Evolutionary conservation across 2,329 filamentous ascomycete genomes (phyloP), one percentile per base, ranked within the genome.

Genomic region (Tolypocladium ovalisporum): DNA sequence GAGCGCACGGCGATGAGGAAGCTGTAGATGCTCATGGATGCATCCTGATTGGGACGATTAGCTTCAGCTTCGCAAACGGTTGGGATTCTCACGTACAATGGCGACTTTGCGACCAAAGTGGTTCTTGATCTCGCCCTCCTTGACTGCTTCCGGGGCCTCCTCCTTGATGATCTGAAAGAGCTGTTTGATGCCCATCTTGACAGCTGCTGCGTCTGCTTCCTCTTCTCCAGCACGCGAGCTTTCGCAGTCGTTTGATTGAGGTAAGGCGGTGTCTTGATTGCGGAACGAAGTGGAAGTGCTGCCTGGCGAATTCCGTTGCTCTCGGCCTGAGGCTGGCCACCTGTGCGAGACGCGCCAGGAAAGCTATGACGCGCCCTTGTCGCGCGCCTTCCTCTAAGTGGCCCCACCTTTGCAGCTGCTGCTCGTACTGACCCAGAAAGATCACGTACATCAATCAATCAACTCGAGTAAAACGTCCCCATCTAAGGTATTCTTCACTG

Each of bases 101-200:
- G 93, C 93, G 60, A 99, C 93, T 76, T 99, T 99, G 71, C 94
- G 89, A 62, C 94, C 94, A 71, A 99, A 99, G 64, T 99, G 94
- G 66, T 93, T 93, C 77, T 99, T 99, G 80, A 99, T 99, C 70
- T 99, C 94, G 60, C 94, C 90, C 69, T 91, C 88, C 75, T 97
- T 97, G 79, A 97, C 84, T 37, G 94, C 88, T 75, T 92, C 89
- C n/a, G 94, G 94, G 63, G 91, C 89, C 76, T 97, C 88, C 70
- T 97, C 92, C 68, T 89, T 88, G 74, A 94, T 90, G 71, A 94
- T 87, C 63, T 84, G 81, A 72, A 87, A 90, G 49, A 94, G 82
- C 66, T 89, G 84, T 79, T 86, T 87, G 65, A 86, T 86, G 72
- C 83, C 80, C 79, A 84, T 85, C 44, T 63, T 76, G 63, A 65